Conservation (phyloP, 2,329 filamentous ascomycete species). For the Fusarium albosuccineum region DNA sequence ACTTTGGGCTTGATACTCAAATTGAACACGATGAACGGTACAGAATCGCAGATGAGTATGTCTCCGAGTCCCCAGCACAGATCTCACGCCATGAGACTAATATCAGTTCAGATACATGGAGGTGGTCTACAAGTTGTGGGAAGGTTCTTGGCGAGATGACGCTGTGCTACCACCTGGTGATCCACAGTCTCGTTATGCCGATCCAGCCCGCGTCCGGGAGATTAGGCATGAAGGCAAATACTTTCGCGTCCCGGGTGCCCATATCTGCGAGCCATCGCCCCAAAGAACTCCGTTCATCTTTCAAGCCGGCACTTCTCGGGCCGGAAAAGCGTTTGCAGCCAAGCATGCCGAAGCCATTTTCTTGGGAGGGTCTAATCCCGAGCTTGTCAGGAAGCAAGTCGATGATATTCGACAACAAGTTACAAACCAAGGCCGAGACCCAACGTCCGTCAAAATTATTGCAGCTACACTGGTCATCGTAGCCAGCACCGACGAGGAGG, state of each 20-base stretch:
- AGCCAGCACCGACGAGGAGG: slow-evolving; percentile 13
- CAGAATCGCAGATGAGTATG: slow-evolving; percentile 9
- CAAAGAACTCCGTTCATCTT: slow-evolving; percentile 20
- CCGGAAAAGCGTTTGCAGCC: slow-evolving; percentile 23
- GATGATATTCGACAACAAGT: not conserved
- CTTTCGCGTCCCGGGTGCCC: slow-evolving; percentile 48
- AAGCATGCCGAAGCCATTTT: slow-evolving; percentile 22
- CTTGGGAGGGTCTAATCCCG: slow-evolving; percentile 1
- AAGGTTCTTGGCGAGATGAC: slow-evolving; percentile 19
- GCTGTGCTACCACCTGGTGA: slow-evolving; percentile 53
- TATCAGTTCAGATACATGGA: not conserved
- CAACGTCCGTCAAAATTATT: slow-evolving; percentile 5
- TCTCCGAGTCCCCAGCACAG: not conserved
- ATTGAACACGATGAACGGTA: slow-evolving; percentile 11
- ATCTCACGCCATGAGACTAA: not conserved
- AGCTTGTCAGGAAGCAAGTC: not conserved
- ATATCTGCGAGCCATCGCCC: slow-evolving; percentile 9
- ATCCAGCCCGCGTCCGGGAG: slow-evolving; percentile 61
- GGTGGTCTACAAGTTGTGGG: slow-evolving; percentile 8
- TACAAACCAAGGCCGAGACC: slow-evolving; percentile 2
- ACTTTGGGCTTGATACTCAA: slow-evolving; percentile 11
- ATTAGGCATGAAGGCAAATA: slow-evolving; percentile 72
- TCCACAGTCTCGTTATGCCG: slow-evolving; percentile 56
- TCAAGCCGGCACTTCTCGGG: slow-evolving; percentile 17
- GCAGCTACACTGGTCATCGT: not conserved